A percentile compares a stretch with the other conserved stretches of the same genome.
Evolutionary conservation across 768 basidiomycete species (phyloP).

Genomic region (Hydnum rufescens): DNA sequence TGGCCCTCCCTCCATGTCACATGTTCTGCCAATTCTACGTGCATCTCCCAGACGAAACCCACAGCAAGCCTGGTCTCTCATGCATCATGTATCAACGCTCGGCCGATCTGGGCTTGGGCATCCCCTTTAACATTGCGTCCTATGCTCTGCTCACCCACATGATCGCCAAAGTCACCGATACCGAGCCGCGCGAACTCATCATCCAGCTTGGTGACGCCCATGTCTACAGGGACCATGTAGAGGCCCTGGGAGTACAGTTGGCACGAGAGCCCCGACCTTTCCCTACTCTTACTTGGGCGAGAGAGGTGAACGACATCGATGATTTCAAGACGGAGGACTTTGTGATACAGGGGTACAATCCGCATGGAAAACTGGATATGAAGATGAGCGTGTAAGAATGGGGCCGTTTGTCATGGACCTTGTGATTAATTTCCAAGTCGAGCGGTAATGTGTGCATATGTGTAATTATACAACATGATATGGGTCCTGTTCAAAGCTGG

Average conservation of each 20-base stretch:
- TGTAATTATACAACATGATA: too few relatives aligned
- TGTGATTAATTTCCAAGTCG: too few relatives aligned
- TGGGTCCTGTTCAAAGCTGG: too few relatives aligned
- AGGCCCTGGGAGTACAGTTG: conserved; percentile 68
- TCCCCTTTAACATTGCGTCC: conserved; percentile 98
- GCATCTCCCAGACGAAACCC: conserved; percentile 42
- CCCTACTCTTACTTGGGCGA: conserved; percentile 57
- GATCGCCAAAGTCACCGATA: conserved; percentile 83
- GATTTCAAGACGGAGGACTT: conserved; percentile 66
- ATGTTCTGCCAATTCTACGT: conserved; percentile 99
- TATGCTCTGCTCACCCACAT: conserved; percentile 95
- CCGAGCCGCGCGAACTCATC: conserved; percentile 72
- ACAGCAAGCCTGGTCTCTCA: conserved; percentile 50
- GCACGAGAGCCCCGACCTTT: conserved; percentile 59
- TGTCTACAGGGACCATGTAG: conserved; percentile 82
- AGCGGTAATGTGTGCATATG: too few relatives aligned
- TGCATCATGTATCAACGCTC: conserved; percentile 98
- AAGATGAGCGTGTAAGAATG: conserved; percentile 69
- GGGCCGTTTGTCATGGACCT: too few relatives aligned
- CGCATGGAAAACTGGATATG: conserved; percentile 73
- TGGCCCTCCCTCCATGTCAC: conserved; percentile 98
- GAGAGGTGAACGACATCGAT: conserved; percentile 54
- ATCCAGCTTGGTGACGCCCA: conserved; percentile 97
- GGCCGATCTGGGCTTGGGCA: conserved; percentile 89
- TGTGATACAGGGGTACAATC: conserved; percentile 69